These are phyloP conservation scores for Aspergillus sp. DNA, from an alignment of 2,329 filamentous ascomycete species.

Conservation along the genomic window DNA sequence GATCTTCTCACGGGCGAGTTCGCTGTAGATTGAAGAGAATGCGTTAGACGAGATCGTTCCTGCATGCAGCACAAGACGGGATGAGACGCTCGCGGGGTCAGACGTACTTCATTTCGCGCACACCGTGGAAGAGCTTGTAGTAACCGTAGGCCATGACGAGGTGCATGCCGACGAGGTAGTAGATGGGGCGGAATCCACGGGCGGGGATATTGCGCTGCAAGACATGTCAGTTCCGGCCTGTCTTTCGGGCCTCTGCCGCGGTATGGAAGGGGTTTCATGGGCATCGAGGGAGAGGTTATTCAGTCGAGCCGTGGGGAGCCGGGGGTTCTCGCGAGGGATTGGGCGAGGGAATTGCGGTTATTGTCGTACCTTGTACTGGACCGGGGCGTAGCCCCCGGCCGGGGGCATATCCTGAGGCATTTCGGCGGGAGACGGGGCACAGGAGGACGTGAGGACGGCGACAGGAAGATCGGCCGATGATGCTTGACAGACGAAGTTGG, in stretches of 20 bases:
- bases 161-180: constrained; percentile 73
- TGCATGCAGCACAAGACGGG: background rate
- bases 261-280: background rate
- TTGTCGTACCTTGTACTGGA: constrained; percentile 85
- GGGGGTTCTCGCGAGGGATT: background rate
- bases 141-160: constrained; percentile 85
- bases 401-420: constrained; percentile 99
- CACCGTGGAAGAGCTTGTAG: constrained; percentile 78
- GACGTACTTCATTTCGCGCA: constrained; percentile 85
- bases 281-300: background rate
- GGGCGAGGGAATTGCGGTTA: constrained; percentile 3
- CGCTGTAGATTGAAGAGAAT: constrained; percentile 51
- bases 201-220: constrained; percentile 83
- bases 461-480: constrained; percentile 12
- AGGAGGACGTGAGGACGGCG: constrained; percentile 13
- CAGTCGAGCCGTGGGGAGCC: background rate
- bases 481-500: constrained; percentile 28
- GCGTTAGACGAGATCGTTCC: background rate
- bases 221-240: background rate
- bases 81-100: constrained; percentile 1
- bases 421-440: constrained; percentile 31
- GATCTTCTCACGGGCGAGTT: constrained; percentile 95
- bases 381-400: constrained; percentile 85
- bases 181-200: constrained; percentile 80
- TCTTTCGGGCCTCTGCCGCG: too few relatives aligned